Percentiles rank a stretch among this genome's conserved stretches.
phyloP scores from a whole-genome alignment of 352 stramenopile genomes.

The Peronospora destructor region DNA sequence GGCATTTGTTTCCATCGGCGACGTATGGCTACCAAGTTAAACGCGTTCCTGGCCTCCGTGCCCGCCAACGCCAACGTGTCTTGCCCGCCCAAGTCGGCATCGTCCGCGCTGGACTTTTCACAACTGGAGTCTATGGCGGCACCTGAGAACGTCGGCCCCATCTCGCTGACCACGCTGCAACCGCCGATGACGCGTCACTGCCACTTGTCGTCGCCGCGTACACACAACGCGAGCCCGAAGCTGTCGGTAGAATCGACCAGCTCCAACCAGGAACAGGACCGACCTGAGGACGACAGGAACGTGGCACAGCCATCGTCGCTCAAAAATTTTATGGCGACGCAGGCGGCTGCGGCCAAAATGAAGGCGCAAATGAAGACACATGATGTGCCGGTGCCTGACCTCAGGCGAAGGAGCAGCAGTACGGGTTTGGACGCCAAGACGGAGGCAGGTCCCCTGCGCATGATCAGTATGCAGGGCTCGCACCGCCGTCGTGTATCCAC shows the following conservation, averaged over 20 bases:
- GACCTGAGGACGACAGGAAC: slow-evolving; percentile 11
- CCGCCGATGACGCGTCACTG: slow-evolving; percentile 28
- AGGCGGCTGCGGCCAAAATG: slow-evolving; percentile 16
- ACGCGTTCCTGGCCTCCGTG: slow-evolving; percentile 67
- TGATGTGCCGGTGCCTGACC: slow-evolving; percentile 2
- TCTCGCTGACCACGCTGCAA: slow-evolving; percentile 36
- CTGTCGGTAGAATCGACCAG: slow-evolving; percentile 17
- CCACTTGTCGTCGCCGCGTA: slow-evolving; percentile 16
- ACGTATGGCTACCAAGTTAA: slow-evolving; percentile 58
- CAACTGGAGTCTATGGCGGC: slow-evolving; percentile 24
- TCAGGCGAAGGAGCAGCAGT: slow-evolving; percentile 16
- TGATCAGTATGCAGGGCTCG: slow-evolving; percentile 41
- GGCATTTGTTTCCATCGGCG: slow-evolving; percentile 7
- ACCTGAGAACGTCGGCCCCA: slow-evolving; percentile 2
- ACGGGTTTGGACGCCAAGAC: slow-evolving; percentile 24
- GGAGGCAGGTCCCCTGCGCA: slow-evolving; percentile 49
- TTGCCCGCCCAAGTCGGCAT: slow-evolving; percentile 27
- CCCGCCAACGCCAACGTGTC: slow-evolving; percentile 48
- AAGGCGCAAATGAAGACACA: slow-evolving; percentile 15
- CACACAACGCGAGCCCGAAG: slow-evolving; percentile 24
- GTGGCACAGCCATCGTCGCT: slow-evolving; percentile 14
- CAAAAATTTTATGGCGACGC: slow-evolving; percentile 26
- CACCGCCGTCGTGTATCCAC: slow-evolving; percentile 69
- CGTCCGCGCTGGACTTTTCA: slow-evolving; percentile 20
- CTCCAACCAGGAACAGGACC: slow-evolving; percentile 29